Evolutionary conservation across 1,284 basidiomycete species (phyloP).

Genomic region (Trichosporon sp.): DNA sequence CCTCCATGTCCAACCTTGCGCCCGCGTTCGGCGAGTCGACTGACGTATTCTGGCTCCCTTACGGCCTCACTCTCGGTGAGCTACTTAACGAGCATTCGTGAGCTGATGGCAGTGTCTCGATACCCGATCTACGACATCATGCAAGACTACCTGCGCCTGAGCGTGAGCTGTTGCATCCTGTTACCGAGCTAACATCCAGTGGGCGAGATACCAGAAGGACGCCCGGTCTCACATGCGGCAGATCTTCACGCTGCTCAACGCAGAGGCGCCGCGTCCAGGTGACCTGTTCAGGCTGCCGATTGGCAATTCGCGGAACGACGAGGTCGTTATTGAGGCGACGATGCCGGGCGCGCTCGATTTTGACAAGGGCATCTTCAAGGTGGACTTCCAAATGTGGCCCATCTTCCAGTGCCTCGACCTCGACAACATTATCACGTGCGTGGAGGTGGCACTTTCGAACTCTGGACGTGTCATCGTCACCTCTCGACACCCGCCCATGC

Average conservation of each 20-base stretch:
- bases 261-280: slow-evolving; percentile 81
- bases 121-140: slow-evolving; percentile 90
- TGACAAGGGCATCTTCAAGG: slow-evolving; percentile 54
- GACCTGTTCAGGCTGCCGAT: slow-evolving; percentile 58
- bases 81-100: slow-evolving; percentile 12
- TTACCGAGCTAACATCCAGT: slow-evolving; percentile 59
- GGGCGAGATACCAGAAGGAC: slow-evolving; percentile 90
- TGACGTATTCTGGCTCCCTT: slow-evolving; percentile 90
- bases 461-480: slow-evolving; percentile 88
- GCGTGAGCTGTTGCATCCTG: slow-evolving; percentile 34
- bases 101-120: slow-evolving; percentile 67
- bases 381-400: slow-evolving; percentile 90
- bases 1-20: slow-evolving; percentile 31
- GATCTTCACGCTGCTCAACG: slow-evolving; percentile 56
- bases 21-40: slow-evolving; percentile 60
- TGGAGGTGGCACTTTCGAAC: slow-evolving; percentile 89
- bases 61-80: slow-evolving; percentile 68
- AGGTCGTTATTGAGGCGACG: slow-evolving; percentile 43
- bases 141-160: slow-evolving; percentile 84
- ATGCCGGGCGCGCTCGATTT: slow-evolving; percentile 59
- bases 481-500: slow-evolving; percentile 86
- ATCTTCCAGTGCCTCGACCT: slow-evolving; percentile 91
- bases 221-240: slow-evolving; percentile 57
- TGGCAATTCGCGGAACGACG: slow-evolving; percentile 39
- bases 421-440: slow-evolving; percentile 89